Evolutionary conservation across 2,329 filamentous ascomycete genomes (phyloP).

Genomic region (Ustilaginoidea virens): DNA sequence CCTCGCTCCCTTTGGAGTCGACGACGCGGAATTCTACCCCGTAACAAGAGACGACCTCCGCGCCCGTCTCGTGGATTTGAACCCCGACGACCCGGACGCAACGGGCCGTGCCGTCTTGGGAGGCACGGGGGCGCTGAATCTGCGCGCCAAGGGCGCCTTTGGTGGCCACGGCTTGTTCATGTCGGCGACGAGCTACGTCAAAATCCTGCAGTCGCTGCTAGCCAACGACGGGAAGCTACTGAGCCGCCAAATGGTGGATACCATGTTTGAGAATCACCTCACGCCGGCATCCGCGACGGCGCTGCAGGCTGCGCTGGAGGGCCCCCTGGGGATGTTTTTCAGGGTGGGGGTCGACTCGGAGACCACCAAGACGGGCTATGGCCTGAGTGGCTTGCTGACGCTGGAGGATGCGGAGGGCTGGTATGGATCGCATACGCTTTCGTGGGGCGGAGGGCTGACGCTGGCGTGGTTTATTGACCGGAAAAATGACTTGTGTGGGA

Average conservation of each 20-base stretch:
- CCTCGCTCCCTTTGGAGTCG: conserved; percentile 26
- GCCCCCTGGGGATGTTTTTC: conserved; percentile 20
- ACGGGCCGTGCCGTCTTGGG: conserved; percentile 20
- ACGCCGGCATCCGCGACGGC: conserved; percentile 10
- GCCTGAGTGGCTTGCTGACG: conserved; percentile 25
- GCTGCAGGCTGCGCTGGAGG: conserved; percentile 13
- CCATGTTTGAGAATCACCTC: conserved; percentile 28
- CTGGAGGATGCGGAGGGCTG: conserved; percentile 25
- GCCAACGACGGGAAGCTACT: conserved; percentile 33
- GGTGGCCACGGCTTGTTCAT: conserved; percentile 29
- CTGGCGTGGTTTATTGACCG: conserved; percentile 33
- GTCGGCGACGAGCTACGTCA: conserved; percentile 21
- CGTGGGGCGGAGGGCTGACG: conserved; percentile 30
- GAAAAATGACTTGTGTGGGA: conserved; percentile 26
- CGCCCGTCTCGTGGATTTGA: conserved; percentile 19
- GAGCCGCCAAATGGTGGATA: conserved; percentile 20
- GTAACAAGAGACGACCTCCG: conserved; percentile 12
- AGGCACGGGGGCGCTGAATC: conserved; percentile 17
- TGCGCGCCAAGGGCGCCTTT: conserved; percentile 19
- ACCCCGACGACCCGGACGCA: conserved; percentile 20
- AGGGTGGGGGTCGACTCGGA: conserved; percentile 16
- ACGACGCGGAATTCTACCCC: conserved; percentile 22
- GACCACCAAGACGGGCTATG: conserved; percentile 20
- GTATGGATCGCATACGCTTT: conserved; percentile 26
- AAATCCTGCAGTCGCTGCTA: conserved; percentile 21